Conservation (phyloP, 148 eudicot species). For the Polygonum maritimum region DNA sequence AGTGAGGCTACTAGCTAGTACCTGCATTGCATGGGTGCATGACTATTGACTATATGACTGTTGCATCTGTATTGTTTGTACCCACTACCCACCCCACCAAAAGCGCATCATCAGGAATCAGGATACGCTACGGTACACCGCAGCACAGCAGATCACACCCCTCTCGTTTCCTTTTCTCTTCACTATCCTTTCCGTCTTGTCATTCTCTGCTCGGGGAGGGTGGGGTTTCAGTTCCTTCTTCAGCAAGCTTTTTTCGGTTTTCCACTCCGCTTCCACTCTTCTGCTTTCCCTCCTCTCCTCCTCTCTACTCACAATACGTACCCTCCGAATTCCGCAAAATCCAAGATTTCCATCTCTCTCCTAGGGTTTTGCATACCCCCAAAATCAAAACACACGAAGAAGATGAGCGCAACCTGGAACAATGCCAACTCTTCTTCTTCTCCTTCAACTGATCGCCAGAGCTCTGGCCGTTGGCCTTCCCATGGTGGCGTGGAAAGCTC, state of each 20-base stretch:
- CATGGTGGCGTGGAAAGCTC: neutral
- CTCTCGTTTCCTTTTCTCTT: neutral
- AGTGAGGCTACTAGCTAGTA: too few relatives aligned
- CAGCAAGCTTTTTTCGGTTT: neutral
- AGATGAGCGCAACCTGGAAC: neutral
- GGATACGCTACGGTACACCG: neutral
- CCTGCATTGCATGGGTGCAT: too few relatives aligned
- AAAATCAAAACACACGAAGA: neutral
- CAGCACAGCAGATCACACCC: neutral
- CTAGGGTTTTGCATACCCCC: neutral
- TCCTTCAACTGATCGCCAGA: neutral
- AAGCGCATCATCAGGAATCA: neutral
- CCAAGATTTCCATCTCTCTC: neutral
- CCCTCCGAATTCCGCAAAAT: neutral
- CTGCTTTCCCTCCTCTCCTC: neutral
- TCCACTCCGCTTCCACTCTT: neutral
- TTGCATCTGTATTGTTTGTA: too few relatives aligned
- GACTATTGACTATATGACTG: neutral
- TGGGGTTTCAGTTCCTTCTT: neutral
- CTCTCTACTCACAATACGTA: neutral
- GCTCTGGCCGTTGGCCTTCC: neutral
- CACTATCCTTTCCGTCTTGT: neutral
- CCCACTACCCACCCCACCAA: neutral
- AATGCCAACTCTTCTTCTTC: conserved; percentile 1
- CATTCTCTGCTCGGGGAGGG: too few relatives aligned